A percentile compares a stretch with the other conserved stretches of the same genome.
Conservation (phyloP, 202 grass and related monocot species). For the Hordeum pubiflorum region DNA sequence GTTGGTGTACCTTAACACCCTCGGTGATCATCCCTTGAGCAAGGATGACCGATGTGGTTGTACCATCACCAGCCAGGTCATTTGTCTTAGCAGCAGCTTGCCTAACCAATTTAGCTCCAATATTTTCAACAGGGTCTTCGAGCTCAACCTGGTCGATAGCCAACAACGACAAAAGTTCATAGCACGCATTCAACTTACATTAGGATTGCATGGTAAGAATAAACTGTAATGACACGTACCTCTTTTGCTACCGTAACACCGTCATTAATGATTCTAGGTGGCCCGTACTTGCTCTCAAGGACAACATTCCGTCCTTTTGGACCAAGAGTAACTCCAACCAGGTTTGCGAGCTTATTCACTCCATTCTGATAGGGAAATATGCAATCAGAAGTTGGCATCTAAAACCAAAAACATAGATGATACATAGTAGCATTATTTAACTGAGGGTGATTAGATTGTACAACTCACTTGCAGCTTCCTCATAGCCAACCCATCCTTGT, state of each 20-base stretch:
- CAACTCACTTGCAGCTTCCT: not conserved
- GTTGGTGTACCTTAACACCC: slow-evolving; percentile 72
- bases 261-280: slow-evolving; percentile 85
- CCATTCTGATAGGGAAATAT: not conserved
- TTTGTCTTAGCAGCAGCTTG: slow-evolving; percentile 91
- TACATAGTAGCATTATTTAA: not conserved
- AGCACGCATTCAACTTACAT: not conserved
- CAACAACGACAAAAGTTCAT: not conserved
- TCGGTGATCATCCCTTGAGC: slow-evolving; percentile 87
- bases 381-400: not conserved
- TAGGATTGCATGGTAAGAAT: not conserved
- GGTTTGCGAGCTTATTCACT: slow-evolving; percentile 51
- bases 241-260: slow-evolving; percentile 86
- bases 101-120: slow-evolving; percentile 84
- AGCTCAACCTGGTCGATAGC: slow-evolving; percentile 48
- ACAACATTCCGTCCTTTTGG: slow-evolving; percentile 78
- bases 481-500: not conserved
- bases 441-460: not conserved
- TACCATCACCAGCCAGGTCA: slow-evolving; percentile 84
- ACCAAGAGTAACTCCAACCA: slow-evolving; percentile 81
- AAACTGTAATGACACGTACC: slow-evolving; percentile 15
- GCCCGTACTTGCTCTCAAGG: slow-evolving; percentile 85
- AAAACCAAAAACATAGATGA: not conserved
- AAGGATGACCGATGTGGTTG: slow-evolving; percentile 87
- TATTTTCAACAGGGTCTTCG: slow-evolving; percentile 87